Base-by-base conservation (phyloP, 352 stramenopile genomes). In the Globisporangium middletonii region DNA sequence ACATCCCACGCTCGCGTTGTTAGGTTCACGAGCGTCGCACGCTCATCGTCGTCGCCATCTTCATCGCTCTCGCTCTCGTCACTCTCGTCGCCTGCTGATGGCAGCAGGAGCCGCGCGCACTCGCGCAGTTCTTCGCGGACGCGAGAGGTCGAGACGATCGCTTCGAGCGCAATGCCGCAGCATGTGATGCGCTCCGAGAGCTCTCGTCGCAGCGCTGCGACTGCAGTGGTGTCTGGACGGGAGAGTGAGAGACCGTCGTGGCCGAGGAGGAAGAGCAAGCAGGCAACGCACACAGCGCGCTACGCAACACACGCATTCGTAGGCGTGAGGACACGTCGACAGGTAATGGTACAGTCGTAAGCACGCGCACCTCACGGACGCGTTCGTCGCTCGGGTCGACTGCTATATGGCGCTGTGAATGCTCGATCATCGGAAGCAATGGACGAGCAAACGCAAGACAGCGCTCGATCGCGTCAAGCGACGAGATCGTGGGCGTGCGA, bases 41-140 rank as follows among this genome's bases (percentile, higher is more conserved):
- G 60, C 37, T 81, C 76, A 5, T 37, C 47, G 1, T 64, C 50
- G 0, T 59, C 56, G 0, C 50, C 57, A 2, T 67, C 65, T 1
- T 76, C 73, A 16, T 71, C 71, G 11, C 28, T 65, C 23, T 60
- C 42, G 19, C 16, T 30, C 0, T 61, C 55, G 3, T 55, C 37
- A 3, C 68, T 48, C 2, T 60, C 65, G 46, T 73, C 65, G 23
- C 23, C 23, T 23, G 23, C 23, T 3, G 61, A 68, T 23, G 77
- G 73, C 11, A 89, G 26, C 47, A 92, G 65, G 23, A 63, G 44
- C 1, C 59, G 62, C 33, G 55, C 54, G 50, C 75, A 81, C 33
- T 67, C 66, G 3, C 56, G 41, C 7, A 89, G 48, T 26, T 79
- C 75, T 59, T 92, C 75, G 51, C 73, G 78, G 37, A 90, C 80